Conservation (phyloP, 495 filamentous ascomycete genomes). For the Parathielavia hyrcaniae region DNA sequence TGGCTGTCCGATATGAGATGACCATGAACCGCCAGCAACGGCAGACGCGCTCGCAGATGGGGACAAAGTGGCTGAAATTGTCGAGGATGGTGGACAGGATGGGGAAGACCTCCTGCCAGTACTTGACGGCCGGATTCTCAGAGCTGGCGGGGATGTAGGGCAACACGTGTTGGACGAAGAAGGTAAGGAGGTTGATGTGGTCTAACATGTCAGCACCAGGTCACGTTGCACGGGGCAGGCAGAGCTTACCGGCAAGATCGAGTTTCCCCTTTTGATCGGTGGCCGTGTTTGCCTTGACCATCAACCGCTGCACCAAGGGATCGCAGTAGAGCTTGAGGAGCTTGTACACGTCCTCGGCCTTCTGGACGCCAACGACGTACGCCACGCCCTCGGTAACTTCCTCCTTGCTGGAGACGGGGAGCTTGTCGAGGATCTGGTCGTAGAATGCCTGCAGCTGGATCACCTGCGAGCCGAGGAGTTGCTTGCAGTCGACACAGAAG, state of each 20-base stretch:
- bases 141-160: slow-evolving; percentile 66
- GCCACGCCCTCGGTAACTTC: slow-evolving; percentile 95
- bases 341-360: slow-evolving; percentile 67
- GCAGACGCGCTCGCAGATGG: slow-evolving; percentile 89
- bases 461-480: slow-evolving; percentile 72
- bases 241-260: slow-evolving; percentile 66
- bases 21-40: slow-evolving; percentile 95
- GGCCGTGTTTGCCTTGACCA: slow-evolving; percentile 79
- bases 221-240: neutral
- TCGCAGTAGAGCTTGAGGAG: slow-evolving; percentile 90
- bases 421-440: slow-evolving; percentile 73
- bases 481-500: slow-evolving; percentile 89
- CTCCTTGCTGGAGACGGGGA: slow-evolving; percentile 81
- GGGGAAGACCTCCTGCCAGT: slow-evolving; percentile 88
- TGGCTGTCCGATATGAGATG: slow-evolving; percentile 85
- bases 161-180: slow-evolving; percentile 72
- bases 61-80: slow-evolving; percentile 73
- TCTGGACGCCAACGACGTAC: slow-evolving; percentile 80
- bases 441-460: slow-evolving; percentile 85
- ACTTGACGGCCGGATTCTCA: slow-evolving; percentile 88
- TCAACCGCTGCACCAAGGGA: slow-evolving; percentile 78
- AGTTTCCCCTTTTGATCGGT: slow-evolving; percentile 72
- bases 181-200: slow-evolving; percentile 83
- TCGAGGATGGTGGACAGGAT: slow-evolving; percentile 76
- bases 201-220: slow-evolving; percentile 45